Conservation (phyloP, 2,329 filamentous ascomycete species). For the Alternaria gaisen region DNA sequence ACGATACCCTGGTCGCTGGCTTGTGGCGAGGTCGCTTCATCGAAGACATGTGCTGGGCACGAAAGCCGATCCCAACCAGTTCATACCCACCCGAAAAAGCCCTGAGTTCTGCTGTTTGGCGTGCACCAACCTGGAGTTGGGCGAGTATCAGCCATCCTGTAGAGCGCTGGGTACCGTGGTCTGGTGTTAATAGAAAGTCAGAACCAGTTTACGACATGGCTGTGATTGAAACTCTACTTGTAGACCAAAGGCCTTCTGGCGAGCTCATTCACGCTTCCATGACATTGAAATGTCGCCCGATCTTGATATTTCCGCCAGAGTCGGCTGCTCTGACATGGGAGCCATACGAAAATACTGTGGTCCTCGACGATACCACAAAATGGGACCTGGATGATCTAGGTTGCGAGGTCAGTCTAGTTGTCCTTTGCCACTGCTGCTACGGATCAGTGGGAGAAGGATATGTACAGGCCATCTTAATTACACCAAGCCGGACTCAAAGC, state of each 20-base stretch:
- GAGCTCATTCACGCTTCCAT: background rate
- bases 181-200: background rate
- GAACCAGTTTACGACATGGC: background rate
- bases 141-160: background rate
- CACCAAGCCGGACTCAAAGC: background rate
- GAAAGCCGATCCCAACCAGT: background rate
- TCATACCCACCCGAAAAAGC: background rate
- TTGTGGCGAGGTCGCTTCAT: constrained; percentile 8
- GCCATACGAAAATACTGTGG: background rate
- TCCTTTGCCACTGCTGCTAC: background rate
- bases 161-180: no score
- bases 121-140: constrained; percentile 14
- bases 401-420: background rate
- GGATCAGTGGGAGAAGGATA: background rate
- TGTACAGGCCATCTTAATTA: background rate
- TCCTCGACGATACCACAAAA: background rate
- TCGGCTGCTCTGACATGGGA: background rate
- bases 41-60: constrained; percentile 8
- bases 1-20: constrained; percentile 14
- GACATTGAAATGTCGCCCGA: background rate
- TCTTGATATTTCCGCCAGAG: background rate
- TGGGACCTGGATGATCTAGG: background rate
- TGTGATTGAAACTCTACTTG: background rate
- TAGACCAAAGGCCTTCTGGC: background rate
- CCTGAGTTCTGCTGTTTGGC: background rate